Evolutionary conservation across 345 rosid species (phyloP), one percentile per base, ranked within the genome.

Genomic region (Syzygium oleosum): DNA sequence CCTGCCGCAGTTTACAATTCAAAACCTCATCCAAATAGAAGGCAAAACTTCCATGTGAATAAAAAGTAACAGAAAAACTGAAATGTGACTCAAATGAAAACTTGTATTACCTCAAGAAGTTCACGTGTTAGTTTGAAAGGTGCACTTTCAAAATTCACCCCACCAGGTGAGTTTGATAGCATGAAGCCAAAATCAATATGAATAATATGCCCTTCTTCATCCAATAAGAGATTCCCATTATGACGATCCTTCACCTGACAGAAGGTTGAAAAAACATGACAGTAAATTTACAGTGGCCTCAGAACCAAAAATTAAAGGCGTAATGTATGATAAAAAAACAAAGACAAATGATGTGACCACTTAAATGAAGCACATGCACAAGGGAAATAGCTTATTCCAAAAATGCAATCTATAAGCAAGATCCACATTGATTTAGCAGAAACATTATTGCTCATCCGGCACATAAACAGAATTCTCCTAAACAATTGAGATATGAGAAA

Each of bases 91-190:
- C 13, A 15, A 84, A 52, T 13, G 46, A 73, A 43, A 87, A 73
- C 25, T 73, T 46, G 11, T 41, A 52, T 46, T 84, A 95, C 99
- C 98, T 98, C 99, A 90, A 98, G 99, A 93, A 98, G 99, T 91
- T 98, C 99, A 43, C 99, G 97, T 77, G 99, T 98, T 93, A 98
- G 92, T 93, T 98, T 98, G 94, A 98, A 97, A 17, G 99, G 99
- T 52, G 99, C 99, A 90, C 99, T 98, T 94, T 98, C 99, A 90
- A 98, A 98, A 91, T 98, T 98, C 87, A 98, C 99, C 91, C 99
- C 98, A 53, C 99, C 99, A 88, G 99, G 99, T 85, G 99, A 97
- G 91, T 98, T 98, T 29, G 99, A 97, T 87, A 98, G 99, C 98
- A 98, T 97, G 90, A 98, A 98, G 56, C 99, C 99, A 88, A 98